Percentiles rank a stretch among this genome's conserved stretches.
Evolutionary conservation across 2,329 filamentous ascomycete species (phyloP).

Genomic region (Harringtonia lauricola): DNA sequence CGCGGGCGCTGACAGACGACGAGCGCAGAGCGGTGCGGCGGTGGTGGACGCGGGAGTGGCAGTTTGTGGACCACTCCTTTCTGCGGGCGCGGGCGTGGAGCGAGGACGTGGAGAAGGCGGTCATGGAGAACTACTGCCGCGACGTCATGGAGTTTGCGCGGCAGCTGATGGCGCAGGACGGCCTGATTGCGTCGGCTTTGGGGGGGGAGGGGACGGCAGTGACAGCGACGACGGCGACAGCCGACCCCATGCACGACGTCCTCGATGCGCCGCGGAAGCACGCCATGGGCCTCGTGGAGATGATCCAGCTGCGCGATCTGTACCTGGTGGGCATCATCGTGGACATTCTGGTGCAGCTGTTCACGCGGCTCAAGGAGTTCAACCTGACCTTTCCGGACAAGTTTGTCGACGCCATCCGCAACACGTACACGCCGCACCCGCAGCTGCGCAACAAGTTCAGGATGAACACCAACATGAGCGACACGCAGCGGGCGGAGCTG

Average conservation of each 20-base stretch:
- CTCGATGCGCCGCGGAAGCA: constrained; percentile 51
- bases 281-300: constrained; percentile 66
- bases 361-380: constrained; percentile 69
- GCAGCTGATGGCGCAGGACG: constrained; percentile 72
- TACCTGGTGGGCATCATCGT: constrained; percentile 79
- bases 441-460: constrained; percentile 41
- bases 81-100: constrained; percentile 78
- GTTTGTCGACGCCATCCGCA: constrained; percentile 41
- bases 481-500: constrained; percentile 77
- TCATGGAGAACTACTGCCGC: constrained; percentile 87
- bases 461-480: constrained; percentile 68
- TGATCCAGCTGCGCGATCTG: constrained; percentile 80
- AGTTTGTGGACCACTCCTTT: constrained; percentile 69
- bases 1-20: constrained; percentile 42
- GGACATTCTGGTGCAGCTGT: constrained; percentile 71
- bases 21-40: constrained; percentile 57
- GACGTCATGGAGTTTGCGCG: constrained; percentile 93
- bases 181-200: constrained; percentile 66
- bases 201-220: constrained; percentile 7
- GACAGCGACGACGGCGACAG: constrained; percentile 5
- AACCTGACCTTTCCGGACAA: constrained; percentile 56
- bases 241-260: constrained; percentile 34
- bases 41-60: constrained; percentile 83
- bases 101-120: constrained; percentile 51
- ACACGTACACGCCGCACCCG: constrained; percentile 52